phyloP scores from a whole-genome alignment of 306 rosid genomes.

The Cucurbita pepo region DNA sequence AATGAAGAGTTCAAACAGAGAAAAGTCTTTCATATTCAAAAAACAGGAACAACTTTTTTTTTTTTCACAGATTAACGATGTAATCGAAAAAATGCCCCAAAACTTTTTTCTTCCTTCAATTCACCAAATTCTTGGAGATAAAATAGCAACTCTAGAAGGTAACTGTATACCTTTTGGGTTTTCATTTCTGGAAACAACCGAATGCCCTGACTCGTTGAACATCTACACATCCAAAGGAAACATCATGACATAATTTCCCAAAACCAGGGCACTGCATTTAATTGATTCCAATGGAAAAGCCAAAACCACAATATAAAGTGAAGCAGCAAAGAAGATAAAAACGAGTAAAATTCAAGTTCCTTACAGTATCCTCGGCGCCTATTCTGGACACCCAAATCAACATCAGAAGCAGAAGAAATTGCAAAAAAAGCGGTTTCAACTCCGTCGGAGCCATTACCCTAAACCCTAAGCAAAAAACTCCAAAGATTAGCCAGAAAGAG shows the following conservation, averaged over 20 bases:
- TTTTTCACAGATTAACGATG: neutral
- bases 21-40: neutral
- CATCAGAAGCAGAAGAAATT: slow-evolving; percentile 12
- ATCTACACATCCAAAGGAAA: slow-evolving; percentile 12
- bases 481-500: neutral
- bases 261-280: neutral
- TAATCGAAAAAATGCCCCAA: neutral
- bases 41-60: neutral
- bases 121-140: neutral
- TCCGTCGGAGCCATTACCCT: slow-evolving; percentile 12
- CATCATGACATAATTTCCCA: neutral
- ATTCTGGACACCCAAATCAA: slow-evolving; percentile 4
- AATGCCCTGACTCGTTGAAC: slow-evolving; percentile 10
- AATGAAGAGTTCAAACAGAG: neutral
- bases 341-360: neutral
- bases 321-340: neutral
- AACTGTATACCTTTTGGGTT: slow-evolving; percentile 14
- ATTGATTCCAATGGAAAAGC: neutral
- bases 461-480: slow-evolving; percentile 16
- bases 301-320: neutral
- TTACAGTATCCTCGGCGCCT: slow-evolving; percentile 25
- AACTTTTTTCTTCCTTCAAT: neutral
- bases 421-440: neutral
- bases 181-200: slow-evolving; percentile 18
- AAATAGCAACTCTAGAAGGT: neutral